Percentiles rank a stretch among this genome's conserved stretches.
phyloP scores from a whole-genome alignment of 768 basidiomycete genomes.

The Collybia mongolica region DNA sequence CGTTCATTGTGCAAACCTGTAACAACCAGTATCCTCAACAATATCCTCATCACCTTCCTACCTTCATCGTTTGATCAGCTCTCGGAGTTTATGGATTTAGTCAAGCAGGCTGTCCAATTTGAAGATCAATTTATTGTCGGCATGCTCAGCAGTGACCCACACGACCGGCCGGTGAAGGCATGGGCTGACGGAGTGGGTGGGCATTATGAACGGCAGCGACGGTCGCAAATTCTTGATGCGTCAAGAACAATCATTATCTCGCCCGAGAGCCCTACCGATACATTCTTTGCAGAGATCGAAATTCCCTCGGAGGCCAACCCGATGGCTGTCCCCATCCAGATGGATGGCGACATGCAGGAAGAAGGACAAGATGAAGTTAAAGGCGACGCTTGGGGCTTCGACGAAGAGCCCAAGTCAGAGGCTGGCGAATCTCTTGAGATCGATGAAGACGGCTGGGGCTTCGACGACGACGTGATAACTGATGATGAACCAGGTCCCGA shows the following conservation, averaged over 20 bases:
- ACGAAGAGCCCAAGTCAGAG: slow-evolving; percentile 34
- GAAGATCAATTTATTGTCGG: slow-evolving; percentile 55
- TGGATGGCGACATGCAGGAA: slow-evolving; percentile 5
- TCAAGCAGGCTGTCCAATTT: slow-evolving; percentile 59
- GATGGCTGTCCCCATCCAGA: slow-evolving; percentile 25
- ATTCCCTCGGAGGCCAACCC: slow-evolving; percentile 26
- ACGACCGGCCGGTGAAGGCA: slow-evolving; percentile 53
- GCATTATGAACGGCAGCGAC: slow-evolving; percentile 79
- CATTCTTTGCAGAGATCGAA: slow-evolving; percentile 42
- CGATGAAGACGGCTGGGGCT: slow-evolving; percentile 48
- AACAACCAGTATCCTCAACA: slow-evolving; percentile 57
- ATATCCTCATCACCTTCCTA: slow-evolving; percentile 66
- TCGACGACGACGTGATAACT: slow-evolving; percentile 42
- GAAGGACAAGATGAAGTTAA: slow-evolving; percentile 20
- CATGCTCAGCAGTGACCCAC: slow-evolving; percentile 45
- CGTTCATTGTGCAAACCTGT: slow-evolving; percentile 61
- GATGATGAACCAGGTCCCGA: slow-evolving; percentile 18
- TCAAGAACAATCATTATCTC: slow-evolving; percentile 55
- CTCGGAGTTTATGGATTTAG: slow-evolving; percentile 58
- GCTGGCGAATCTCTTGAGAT: slow-evolving; percentile 24
- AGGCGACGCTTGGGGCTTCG: slow-evolving; percentile 52
- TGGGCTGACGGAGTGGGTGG: slow-evolving; percentile 70
- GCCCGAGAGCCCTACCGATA: slow-evolving; percentile 32
- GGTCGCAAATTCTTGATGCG: slow-evolving; percentile 63
- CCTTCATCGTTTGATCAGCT: slow-evolving; percentile 63